Base-by-base conservation (phyloP, 768 basidiomycete genomes). In the Rhodotorula taiwanensis region DNA sequence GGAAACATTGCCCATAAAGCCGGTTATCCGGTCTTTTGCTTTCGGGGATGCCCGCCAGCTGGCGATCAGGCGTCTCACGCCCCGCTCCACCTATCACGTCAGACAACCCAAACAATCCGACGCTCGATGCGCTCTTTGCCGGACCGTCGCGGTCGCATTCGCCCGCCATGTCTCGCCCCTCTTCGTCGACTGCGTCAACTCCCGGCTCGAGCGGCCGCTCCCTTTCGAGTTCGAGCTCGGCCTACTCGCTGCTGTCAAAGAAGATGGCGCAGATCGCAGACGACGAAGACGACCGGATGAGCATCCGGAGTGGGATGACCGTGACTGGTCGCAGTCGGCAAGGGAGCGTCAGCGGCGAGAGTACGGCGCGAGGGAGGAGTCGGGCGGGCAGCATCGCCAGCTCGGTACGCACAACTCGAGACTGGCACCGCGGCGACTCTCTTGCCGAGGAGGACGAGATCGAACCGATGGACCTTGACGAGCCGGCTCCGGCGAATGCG, bases 221-320 rank as follows among this genome's bases (percentile, higher is more conserved):
- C 21, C 62, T 63, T 36, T 28, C 55, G n/a, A 54, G 31, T 34
- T 54, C 65, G 33, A 42, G n/a, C 52, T 62, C 60, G 16, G 66
- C 66, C 3, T 55, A 62, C 39, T 58, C 67, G 28, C 59, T 60
- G 2, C 48, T 68, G n/a, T 39, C 45, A 15, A n/a, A 56, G 7
- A 64, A 68, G 30, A 68, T 58, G 67, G 33, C 39, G 28, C 51
- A 60, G 27, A 50, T 61, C 20, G n/a, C n/a, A n/a, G 62, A 49
- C 21, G 57, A 58, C 47, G 56, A 62, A 25, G 58, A 59, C 45
- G 62, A 64, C 39, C 25, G 45, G 11, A n/a, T 52, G 48, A 68
- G 50, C 55, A 34, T 64, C 7, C 28, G 53, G 15, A 58, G 48
- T 34, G 51, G 50, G 28, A 21, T 54, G 18, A 52, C 53, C 31